Percentiles rank a stretch among this genome's conserved stretches.
phyloP scores from a whole-genome alignment of 352 stramenopile species.

The Phytophthora palmivora region DNA sequence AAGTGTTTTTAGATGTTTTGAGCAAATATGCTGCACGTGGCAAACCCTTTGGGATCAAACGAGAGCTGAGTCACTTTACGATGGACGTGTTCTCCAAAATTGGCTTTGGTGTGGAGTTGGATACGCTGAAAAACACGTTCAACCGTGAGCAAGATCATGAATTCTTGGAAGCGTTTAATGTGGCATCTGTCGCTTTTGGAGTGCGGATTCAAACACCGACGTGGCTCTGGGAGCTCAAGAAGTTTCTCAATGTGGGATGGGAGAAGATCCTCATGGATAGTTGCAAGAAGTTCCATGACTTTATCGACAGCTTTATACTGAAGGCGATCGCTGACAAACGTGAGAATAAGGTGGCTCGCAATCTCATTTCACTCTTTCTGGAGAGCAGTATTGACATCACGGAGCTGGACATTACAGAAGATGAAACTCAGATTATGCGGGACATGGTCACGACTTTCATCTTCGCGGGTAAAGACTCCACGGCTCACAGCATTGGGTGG shows the following conservation, averaged over 20 bases:
- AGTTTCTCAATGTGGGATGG: conserved; percentile 6
- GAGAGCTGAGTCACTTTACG: conserved; percentile 28
- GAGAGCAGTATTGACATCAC: background rate
- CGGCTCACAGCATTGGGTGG: conserved; percentile 59
- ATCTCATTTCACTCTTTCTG: conserved; percentile 7
- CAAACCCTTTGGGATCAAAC: conserved; percentile 17
- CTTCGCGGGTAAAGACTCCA: conserved; percentile 76
- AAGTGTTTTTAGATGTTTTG: conserved; percentile 14
- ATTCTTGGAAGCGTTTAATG: conserved; percentile 7
- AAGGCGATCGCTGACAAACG: background rate
- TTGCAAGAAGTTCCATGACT: conserved; percentile 13
- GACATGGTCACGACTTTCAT: conserved; percentile 79
- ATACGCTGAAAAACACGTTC: conserved; percentile 9
- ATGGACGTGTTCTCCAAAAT: conserved; percentile 13
- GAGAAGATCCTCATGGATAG: conserved; percentile 7
- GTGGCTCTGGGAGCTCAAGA: conserved; percentile 9
- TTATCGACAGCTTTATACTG: conserved; percentile 9
- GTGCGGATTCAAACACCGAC: conserved; percentile 8
- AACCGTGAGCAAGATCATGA: conserved; percentile 4
- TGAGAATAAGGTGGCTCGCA: conserved; percentile 2
- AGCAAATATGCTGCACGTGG: background rate
- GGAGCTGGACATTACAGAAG: conserved; percentile 15
- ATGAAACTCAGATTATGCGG: conserved; percentile 44
- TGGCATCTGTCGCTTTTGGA: conserved; percentile 4
- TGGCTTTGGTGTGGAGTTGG: conserved; percentile 7